Evolutionary conservation across 31 red algal species (phyloP), one percentile per base, ranked within the genome.

Genomic region (Asparagopsis taxiformis): DNA sequence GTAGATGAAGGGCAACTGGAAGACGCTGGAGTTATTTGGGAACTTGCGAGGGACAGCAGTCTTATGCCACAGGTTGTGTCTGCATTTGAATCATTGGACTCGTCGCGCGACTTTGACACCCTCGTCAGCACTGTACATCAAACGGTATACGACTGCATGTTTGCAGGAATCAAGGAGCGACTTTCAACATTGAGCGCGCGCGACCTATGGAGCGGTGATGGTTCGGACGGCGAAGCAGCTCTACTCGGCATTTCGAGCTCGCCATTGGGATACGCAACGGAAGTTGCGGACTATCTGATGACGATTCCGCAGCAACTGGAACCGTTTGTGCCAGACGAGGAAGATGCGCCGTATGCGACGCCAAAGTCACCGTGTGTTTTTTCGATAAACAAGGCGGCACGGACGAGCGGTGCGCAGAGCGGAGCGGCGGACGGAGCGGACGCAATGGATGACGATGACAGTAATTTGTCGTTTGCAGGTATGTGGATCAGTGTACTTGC

Each of bases 221-320:
- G 16, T 17, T 26, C 36, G 7, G 83, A 88, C 37, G 72, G 55
- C 29, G 89, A 68, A 4, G 80, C 37, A 26, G 55, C 55, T 2
- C 55, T 84, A 58, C 52, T 60, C 51, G 81, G 75, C 25, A 69
- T 93, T 35, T 93, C 89, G 3, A 70, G 55, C 39, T 80, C 89
- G 30, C 89, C 89, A 1, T 53, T 85, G 24, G 23, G 71, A 0
- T 93, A 93, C 56, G 89, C 89, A 16, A 85, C 89, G 9, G 89
- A 93, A 38, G 73, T 93, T 13, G 89, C 77, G 8, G 89, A 93
- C 37, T 84, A 80, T 38, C 46, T 93, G 24, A 85, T 93, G 89
- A 77, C 75, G 32, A 77, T 93, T 35, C 89, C 89, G 16, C 89
- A 93, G 55, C 89, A 93, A 50, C 52, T 93, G 3, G 89, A 93